A percentile compares a stretch with the other conserved stretches of the same genome.
phyloP scores from a whole-genome alignment of 345 rosid species.

The Anastatica hierochuntica region DNA sequence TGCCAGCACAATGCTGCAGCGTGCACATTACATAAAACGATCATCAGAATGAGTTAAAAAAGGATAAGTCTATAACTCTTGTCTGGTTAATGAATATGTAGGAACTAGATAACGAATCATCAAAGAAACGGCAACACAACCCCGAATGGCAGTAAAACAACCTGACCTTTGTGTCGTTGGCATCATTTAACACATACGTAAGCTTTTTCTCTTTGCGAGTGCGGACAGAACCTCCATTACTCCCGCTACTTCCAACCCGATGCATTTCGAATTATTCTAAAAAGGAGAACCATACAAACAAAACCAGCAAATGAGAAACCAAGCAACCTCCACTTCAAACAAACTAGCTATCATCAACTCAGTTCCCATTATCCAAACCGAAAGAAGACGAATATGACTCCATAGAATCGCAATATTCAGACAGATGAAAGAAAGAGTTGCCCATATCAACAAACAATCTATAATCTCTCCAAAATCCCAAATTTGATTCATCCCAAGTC shows the following conservation, averaged over 20 bases:
- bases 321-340: too few species aligned
- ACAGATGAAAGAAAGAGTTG: too few species aligned
- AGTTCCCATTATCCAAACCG: too few species aligned
- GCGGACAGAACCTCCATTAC: conserved; percentile 70
- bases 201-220: conserved; percentile 92
- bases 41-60: conserved; percentile 13
- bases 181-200: conserved; percentile 78
- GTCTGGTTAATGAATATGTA: background rate
- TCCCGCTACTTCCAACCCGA: conserved; percentile 99
- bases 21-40: conserved; percentile 18
- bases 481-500: too few species aligned
- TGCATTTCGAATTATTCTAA: conserved; percentile 64
- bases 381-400: conserved; percentile 1
- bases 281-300: background rate
- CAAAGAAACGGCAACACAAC: background rate
- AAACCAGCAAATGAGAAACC: background rate
- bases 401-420: too few species aligned
- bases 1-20: conserved; percentile 94
- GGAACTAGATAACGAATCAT: background rate
- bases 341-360: too few species aligned
- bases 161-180: conserved; percentile 64
- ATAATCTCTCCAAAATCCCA: too few species aligned
- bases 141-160: background rate
- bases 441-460: too few species aligned
- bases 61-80: background rate